Evolutionary conservation across 768 basidiomycete genomes (phyloP).

Genomic region (Brasilioporus rufonigricans): DNA sequence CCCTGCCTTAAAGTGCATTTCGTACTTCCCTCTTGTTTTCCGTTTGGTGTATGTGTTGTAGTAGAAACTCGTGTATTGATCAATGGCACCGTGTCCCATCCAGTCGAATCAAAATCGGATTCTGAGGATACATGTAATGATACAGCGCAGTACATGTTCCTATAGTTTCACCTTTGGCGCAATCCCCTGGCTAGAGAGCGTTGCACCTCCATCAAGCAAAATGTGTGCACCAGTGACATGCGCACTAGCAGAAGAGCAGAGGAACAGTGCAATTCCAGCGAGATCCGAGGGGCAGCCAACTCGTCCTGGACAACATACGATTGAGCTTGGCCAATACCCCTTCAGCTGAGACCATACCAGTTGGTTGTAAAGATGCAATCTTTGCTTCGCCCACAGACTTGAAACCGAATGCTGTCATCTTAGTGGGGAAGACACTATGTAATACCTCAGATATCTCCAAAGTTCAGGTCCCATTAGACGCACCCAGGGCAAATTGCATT

Average conservation of each 20-base stretch:
- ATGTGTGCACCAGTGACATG: slow-evolving; percentile 76
- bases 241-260: slow-evolving; percentile 67
- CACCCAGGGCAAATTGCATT: slow-evolving; percentile 86
- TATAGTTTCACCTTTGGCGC: slow-evolving; percentile 28
- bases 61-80: slow-evolving; percentile 1
- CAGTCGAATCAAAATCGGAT: not conserved
- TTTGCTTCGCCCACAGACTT: slow-evolving; percentile 51
- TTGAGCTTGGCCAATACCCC: not conserved
- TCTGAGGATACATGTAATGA: not conserved
- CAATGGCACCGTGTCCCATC: not conserved
- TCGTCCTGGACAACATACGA: slow-evolving; percentile 45
- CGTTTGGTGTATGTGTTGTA: not conserved
- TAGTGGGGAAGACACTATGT: slow-evolving; percentile 69
- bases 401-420: slow-evolving; percentile 78
- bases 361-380: slow-evolving; percentile 57
- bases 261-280: slow-evolving; percentile 68
- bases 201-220: slow-evolving; percentile 65
- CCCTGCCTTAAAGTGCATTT: slow-evolving; percentile 3
- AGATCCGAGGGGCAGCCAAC: slow-evolving; percentile 64
- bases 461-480: slow-evolving; percentile 1
- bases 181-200: slow-evolving; percentile 17
- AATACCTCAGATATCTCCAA: not conserved
- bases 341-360: slow-evolving; percentile 41
- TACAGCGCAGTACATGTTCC: not conserved
- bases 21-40: not conserved